Base-by-base conservation (phyloP, 495 filamentous ascomycete species). In the Hypoxylon perforatum region DNA sequence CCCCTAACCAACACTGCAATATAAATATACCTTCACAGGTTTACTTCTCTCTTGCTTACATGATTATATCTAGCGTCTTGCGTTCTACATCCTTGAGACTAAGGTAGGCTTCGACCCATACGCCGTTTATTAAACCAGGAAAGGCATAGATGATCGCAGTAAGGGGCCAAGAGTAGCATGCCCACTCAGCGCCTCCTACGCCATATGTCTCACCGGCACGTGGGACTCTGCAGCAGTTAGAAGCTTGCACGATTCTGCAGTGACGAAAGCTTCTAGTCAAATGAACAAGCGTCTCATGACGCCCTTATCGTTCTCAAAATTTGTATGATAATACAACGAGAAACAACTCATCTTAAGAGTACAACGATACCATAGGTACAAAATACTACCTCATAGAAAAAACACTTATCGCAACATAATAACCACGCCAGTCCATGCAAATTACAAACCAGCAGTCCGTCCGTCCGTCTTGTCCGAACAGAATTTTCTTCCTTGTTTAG, bases 381-480 rank as follows among this genome's bases (percentile, higher is more conserved):
- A 11, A 21, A 49, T 47, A 14, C 12, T 33, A 12, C 12, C n/a
- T 18, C 4, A 22, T 30, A n/a, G 25, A 12, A 57, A 57, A 21
- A 38, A 36, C 35, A 54, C 39, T n/a, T 35, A 48, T 46, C 38
- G 19, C 57, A 44, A 22, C 21, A 23, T 12, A 22, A 8, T 15
- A 5, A 23, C 44, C 8, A 35, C 64, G 57, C 64, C 64, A 41
- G 23, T 33, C 59, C 59, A 64, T 69, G 59, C 65, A 63, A 63
- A 63, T 59, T 46, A 39, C 41, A 50, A n/a, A 17, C 55, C 39
- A 35, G 25, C 25, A 17, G 18, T 3, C 36, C 45, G 30, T 1
- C 4, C 10, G 36, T 28, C 49, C 8, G 18, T 8, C 33, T 10
- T 18, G 2, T 15, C 49, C 10, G 49, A 59, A 21, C 30, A 19